Base-by-base conservation (phyloP, 2,329 filamentous ascomycete genomes). In the Cladosporium colombiae region DNA sequence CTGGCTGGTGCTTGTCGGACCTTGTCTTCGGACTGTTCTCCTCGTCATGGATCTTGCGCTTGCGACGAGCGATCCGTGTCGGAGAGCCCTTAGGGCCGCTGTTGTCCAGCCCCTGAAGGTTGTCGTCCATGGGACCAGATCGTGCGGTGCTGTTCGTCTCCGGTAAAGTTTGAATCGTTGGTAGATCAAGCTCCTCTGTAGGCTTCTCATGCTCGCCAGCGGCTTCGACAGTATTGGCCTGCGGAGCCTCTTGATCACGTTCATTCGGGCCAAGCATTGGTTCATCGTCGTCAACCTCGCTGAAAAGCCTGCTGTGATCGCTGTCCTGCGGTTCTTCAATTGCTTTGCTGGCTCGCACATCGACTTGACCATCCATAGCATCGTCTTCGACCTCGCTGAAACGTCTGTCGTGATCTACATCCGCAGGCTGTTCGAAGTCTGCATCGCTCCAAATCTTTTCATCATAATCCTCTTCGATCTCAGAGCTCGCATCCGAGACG, bases 371-470 rank as follows among this genome's bases (percentile, higher is more conserved):
- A 25, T 33, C 14, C 31, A 27, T 49, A 40, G 31, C 61, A 18
- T 63, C 61, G 5, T 56, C 61, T 13, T 63, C 61, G 8, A 56
- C 50, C 25, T 63, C 61, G 21, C 50, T 56, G 50, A 63, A 55
- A 25, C 56, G 61, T 8, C 61, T 55, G 25, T 63, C 61, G 10
- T 31, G 33, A 44, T 56, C 61, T 1, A 63, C 21, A 23, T 46
- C 50, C 29, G 52, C 31, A 25, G 61, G 61, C 35, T 63, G 61
- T 56, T 56, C 61, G 37, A 56, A 44, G 13, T 63, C 61, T 31
- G 21, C 25, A 18, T 63, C 61, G 33, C 61, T 63, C 61, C 61
- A 63, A 25, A 63, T 44, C 16, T 49, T 44, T 8, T 33, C 61
- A 21, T 56, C 61, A 14, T 44, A 27, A 6, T 44, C 35, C 25